Conservation (phyloP, 1,284 basidiomycete species). For the Tausonia pullulans region DNA sequence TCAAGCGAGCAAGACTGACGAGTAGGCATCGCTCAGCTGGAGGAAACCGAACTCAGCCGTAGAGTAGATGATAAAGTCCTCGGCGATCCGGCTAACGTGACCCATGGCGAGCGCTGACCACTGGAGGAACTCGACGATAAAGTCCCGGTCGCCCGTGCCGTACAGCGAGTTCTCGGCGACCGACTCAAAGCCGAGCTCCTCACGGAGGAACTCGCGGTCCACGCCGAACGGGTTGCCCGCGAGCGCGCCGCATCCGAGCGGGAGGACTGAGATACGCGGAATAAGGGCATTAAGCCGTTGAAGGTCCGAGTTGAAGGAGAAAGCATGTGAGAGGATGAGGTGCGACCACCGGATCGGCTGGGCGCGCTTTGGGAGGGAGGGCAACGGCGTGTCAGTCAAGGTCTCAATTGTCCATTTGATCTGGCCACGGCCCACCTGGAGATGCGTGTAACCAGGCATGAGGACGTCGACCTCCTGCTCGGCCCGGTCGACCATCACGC, state of each 20-base stretch:
- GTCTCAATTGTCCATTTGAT: too few relatives aligned
- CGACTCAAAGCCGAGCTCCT: slow-evolving; percentile 71
- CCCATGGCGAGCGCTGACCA: slow-evolving; percentile 88
- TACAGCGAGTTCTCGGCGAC: slow-evolving; percentile 88
- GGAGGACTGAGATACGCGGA: slow-evolving; percentile 80
- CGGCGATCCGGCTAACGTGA: slow-evolving; percentile 86
- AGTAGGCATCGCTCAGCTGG: slow-evolving; percentile 88
- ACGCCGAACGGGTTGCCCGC: slow-evolving; percentile 92
- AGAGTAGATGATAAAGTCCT: slow-evolving; percentile 94
- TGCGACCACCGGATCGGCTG: slow-evolving; percentile 99
- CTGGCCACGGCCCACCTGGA: slow-evolving; percentile 52
- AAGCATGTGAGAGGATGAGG: slow-evolving; percentile 86
- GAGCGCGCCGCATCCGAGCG: slow-evolving; percentile 85
- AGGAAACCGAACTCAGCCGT: slow-evolving; percentile 95
- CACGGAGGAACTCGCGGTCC: slow-evolving; percentile 76
- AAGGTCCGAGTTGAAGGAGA: slow-evolving; percentile 79
- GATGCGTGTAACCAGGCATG: slow-evolving; percentile 92
- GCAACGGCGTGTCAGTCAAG: too few relatives aligned
- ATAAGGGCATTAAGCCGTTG: slow-evolving; percentile 73
- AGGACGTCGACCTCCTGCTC: slow-evolving; percentile 83
- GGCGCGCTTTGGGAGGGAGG: slow-evolving; percentile 51
- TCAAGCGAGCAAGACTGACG: slow-evolving; percentile 39
- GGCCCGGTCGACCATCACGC: slow-evolving; percentile 80
- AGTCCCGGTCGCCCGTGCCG: slow-evolving; percentile 93
- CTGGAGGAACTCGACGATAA: slow-evolving; percentile 93